phyloP scores from a whole-genome alignment of 192 early-diverging fungal genomes.

The Backusella liffmaniae region DNA sequence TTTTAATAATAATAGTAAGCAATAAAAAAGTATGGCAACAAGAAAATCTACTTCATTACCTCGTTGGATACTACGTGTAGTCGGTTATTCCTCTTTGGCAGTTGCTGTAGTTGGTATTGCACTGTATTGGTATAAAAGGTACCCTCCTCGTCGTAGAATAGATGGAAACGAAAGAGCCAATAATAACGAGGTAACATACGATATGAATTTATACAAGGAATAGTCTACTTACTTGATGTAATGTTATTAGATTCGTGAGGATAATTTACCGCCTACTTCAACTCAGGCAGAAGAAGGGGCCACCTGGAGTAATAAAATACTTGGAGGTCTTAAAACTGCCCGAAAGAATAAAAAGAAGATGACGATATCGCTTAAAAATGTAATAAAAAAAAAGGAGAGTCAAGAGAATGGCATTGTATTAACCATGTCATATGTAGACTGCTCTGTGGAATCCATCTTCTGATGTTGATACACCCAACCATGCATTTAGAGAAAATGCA shows the following conservation, averaged over 20 bases:
- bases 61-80: constrained; percentile 28
- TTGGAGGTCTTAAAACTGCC: constrained; percentile 14
- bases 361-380: constrained; percentile 63
- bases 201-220: neutral
- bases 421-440: constrained; percentile 41
- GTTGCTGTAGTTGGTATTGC: constrained; percentile 17
- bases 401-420: neutral
- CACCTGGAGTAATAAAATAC: constrained; percentile 33
- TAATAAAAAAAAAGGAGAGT: constrained; percentile 19
- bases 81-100: constrained; percentile 31
- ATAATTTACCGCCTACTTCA: constrained; percentile 3
- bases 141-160: constrained; percentile 8
- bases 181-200: neutral
- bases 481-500: constrained; percentile 66
- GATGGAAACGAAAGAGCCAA: neutral
- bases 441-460: constrained; percentile 79
- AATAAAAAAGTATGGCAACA: neutral
- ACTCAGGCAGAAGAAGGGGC: constrained; percentile 32
- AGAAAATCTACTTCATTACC: constrained; percentile 14
- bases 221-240: neutral
- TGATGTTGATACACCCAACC: constrained; percentile 62
- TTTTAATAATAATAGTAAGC: neutral
- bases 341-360: constrained; percentile 47
- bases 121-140: constrained; percentile 22
- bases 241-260: neutral